phyloP scores from a whole-genome alignment of 2,329 filamentous ascomycete species.

The Sarocladiaceae sp. region DNA sequence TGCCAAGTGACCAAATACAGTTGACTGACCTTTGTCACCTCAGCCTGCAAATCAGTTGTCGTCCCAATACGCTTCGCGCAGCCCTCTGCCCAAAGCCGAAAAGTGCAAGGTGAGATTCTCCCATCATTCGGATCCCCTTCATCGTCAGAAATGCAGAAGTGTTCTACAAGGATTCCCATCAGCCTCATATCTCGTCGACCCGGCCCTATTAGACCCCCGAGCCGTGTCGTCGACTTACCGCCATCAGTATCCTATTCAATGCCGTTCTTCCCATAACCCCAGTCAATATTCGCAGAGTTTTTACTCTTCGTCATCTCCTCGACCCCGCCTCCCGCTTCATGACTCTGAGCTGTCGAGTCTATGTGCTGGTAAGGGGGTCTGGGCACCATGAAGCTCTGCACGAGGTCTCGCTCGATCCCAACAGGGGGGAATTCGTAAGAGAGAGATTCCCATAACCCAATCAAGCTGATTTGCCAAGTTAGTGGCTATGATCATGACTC shows the following conservation, averaged over 20 bases:
- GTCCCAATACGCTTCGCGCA: slow-evolving; percentile 22
- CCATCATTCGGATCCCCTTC: slow-evolving; percentile 31
- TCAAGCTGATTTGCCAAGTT: neutral
- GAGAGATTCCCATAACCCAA: neutral
- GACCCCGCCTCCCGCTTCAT: no score
- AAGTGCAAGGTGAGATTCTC: slow-evolving; percentile 35
- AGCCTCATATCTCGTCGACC: no score
- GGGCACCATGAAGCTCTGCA: neutral
- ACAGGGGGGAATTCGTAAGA: neutral
- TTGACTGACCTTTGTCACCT: no score
- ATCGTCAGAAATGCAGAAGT: slow-evolving; percentile 29
- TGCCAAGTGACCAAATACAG: neutral
- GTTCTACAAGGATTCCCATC: neutral
- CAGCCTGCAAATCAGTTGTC: no score
- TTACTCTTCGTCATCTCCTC: neutral
- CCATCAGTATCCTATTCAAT: neutral
- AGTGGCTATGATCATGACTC: no score
- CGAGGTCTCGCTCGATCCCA: neutral
- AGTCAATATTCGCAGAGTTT: neutral
- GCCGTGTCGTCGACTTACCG: neutral
- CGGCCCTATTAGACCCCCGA: no score
- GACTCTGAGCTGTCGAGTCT: no score
- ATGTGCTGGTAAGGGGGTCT: neutral
- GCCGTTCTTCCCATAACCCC: neutral
- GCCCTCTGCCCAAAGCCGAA: slow-evolving; percentile 30